Evolutionary conservation across 306 rosid genomes (phyloP).

Genomic region (Medicago lupulina): DNA sequence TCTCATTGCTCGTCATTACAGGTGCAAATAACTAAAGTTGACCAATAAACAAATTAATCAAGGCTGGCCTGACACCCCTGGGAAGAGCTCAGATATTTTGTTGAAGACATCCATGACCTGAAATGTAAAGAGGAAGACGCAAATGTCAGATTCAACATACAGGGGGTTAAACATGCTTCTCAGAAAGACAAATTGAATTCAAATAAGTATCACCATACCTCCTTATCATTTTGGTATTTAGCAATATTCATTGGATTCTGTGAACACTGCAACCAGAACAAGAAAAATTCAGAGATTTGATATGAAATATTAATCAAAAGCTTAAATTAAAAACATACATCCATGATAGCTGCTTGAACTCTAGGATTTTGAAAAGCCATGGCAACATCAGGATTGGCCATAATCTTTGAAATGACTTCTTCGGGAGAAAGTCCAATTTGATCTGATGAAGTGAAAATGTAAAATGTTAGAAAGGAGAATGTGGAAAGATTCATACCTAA

Average conservation of each 20-base stretch:
- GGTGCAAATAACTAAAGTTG: not conserved
- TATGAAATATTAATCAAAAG: not conserved
- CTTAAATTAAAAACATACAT: constrained; percentile 64
- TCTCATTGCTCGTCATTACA: constrained; percentile 35
- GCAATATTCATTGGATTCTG: constrained; percentile 85
- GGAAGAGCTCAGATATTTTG: constrained; percentile 94
- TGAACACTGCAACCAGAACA: constrained; percentile 82
- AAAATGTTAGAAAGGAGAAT: constrained; percentile 32
- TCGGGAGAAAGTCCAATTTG: constrained; percentile 98
- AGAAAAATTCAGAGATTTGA: constrained; percentile 40
- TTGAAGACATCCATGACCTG: constrained; percentile 96
- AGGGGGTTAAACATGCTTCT: not conserved
- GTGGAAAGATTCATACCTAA: not conserved
- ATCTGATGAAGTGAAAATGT: constrained; percentile 60
- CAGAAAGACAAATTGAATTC: constrained; percentile 33
- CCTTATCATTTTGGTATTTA: constrained; percentile 98
- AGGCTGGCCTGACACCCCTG: constrained; percentile 80
- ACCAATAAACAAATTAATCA: constrained; percentile 47
- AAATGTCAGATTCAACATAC: not conserved
- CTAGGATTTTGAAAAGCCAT: constrained; percentile 97
- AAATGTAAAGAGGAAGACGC: not conserved
- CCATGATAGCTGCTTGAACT: constrained; percentile 99
- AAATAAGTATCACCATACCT: constrained; percentile 58
- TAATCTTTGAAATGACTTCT: constrained; percentile 91
- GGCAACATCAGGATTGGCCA: constrained; percentile 96